Base-by-base conservation (phyloP, 768 basidiomycete species). In the Suillus bovinus region DNA sequence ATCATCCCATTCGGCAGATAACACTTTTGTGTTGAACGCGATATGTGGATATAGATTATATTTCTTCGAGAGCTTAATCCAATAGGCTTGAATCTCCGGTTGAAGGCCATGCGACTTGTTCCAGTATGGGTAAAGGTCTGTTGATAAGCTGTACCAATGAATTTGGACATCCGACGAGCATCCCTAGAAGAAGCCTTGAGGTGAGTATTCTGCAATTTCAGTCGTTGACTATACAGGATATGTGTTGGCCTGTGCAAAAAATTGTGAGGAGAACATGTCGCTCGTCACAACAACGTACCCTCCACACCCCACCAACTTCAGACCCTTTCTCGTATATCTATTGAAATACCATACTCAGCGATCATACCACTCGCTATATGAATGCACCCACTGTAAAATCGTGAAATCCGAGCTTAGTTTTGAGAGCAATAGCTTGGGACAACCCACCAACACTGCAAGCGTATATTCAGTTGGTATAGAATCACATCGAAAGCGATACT, bases 261-360 rank as follows among this genome's bases (percentile, higher is more conserved):
- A 10, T 17, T 50, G 22, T 47, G 31, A 27, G 39, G 20, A 29
- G 29, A 29, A 62, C 14, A 20, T 31, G 63, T 44, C 34, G 9
- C 17, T 20, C 16, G 31, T 17, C 36, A 16, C 22, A n/a, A 56
- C 11, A 36, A 74, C 82, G 64, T 61, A 84, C 83, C 63, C 81
- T 74, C 83, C 84, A 84, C 34, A 81, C 82, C 41, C 83, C 82
- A 11, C 84, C 84, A 20, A 84, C 75, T 41, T 79, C 78, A 4
- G 58, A 55, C 5, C 68, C 78, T 59, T 81, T 80, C 65, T 84
- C 83, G 36, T 77, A 81, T 22, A 84, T 79, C 84, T 84, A 63
- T 54, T 13, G 27, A 6, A 22, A 31, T 20, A 31, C 17, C 42
- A 31, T 20, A 31, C 17, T 49, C 27, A 13, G 31, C 14, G 24